Evolutionary conservation across 805 yeast genomes (phyloP), one percentile per base, ranked within the genome.

Genomic region (Wickerhamiella slavikovae): DNA sequence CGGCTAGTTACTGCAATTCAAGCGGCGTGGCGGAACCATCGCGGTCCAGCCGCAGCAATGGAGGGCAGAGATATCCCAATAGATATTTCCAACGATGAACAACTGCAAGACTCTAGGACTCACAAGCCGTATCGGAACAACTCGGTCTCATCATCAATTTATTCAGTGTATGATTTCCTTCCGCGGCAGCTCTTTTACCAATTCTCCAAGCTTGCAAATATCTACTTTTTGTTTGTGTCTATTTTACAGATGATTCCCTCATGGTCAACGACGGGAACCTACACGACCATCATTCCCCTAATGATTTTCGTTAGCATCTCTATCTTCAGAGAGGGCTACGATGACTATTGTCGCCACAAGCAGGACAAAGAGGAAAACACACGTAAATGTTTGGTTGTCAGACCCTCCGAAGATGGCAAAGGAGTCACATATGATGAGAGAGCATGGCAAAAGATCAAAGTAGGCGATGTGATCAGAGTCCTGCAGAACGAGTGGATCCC

Each of bases 261-360:
- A 2, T 89, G 94, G 95, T 79, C 94, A 1, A 80, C 98, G 4
- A 89, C 98, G 0, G 98, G 96, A 35, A 75, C 82, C 9, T 80
- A 70, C 47, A 89, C 96, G 3, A 89, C 98, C 2, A 85, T 89
- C 41, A 63, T 83, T 24, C 96, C 98, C 2, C 58, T 89, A 33
- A 55, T 72, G 50, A 64, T 89, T 4, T 89, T 89, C 49, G 78
- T 89, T 54, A 60, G 79, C 5, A 77, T 89, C 17, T 79, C 96
- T 0, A 82, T 85, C 53, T 66, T 74, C 6, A 65, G 96, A 40
- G 98, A 89, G 54, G 98, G 91, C 0, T 83, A 62, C 50, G 98
- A 89, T 50, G 98, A 89, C 53, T 71, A 73, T 62, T 64, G 76
- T 45, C 64, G 98, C 40, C 94, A 82, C 49, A 60, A 66, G 10